Conservation (phyloP, 805 yeast genomes). For the Alloascoidea hylecoeti region DNA sequence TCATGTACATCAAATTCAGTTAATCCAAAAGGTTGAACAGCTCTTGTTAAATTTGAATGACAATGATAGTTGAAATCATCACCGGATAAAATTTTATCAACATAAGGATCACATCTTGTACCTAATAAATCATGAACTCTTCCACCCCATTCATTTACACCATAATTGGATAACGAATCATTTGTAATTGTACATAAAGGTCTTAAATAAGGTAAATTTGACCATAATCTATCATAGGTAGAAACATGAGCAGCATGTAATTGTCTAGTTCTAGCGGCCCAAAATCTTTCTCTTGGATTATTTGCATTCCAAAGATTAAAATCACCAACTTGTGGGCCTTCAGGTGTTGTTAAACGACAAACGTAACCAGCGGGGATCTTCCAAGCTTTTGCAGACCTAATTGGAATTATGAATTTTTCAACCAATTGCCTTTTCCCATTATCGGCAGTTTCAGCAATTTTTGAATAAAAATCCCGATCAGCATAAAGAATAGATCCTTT, state of each 20-base stretch:
- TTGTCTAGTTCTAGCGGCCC: conserved; percentile 62
- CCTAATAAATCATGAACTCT: conserved; percentile 53
- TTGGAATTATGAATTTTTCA: conserved; percentile 29
- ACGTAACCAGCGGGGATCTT: conserved; percentile 47
- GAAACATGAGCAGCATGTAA: conserved; percentile 50
- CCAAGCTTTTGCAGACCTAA: conserved; percentile 47
- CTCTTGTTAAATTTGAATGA: conserved; percentile 48
- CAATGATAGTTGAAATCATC: conserved; percentile 55
- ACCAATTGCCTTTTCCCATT: conserved; percentile 26
- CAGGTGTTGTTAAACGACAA: conserved; percentile 46
- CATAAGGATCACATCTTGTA: conserved; percentile 59
- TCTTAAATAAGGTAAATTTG: conserved; percentile 48
- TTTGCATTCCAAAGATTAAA: conserved; percentile 49
- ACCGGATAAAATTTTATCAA: conserved; percentile 47
- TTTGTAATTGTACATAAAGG: conserved; percentile 52
- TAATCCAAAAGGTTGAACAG: conserved; percentile 44
- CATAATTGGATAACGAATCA: conserved; percentile 37
- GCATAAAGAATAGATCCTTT: conserved; percentile 39
- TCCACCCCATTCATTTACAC: conserved; percentile 53
- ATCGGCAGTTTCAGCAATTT: conserved; percentile 19
- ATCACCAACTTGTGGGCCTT: conserved; percentile 63
- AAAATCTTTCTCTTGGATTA: conserved; percentile 48
- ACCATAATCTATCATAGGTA: conserved; percentile 49
- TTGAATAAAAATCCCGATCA: conserved; percentile 29
- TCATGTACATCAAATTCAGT: conserved; percentile 58